phyloP scores from a whole-genome alignment of 1,284 basidiomycete genomes.

The Austroboletus olivaceoglutinosus region DNA sequence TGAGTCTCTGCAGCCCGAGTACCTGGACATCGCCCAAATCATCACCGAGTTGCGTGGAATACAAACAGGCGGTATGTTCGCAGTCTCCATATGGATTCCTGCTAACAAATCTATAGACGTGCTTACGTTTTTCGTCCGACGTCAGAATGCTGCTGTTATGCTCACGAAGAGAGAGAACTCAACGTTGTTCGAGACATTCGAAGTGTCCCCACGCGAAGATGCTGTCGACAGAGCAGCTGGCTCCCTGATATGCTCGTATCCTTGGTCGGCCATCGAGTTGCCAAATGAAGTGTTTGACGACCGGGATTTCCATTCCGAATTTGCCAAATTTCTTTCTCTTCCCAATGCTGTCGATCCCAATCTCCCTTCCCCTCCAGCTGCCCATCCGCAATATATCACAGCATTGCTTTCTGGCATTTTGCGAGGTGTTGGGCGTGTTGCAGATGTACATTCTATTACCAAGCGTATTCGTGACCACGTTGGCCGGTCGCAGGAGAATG shows the following conservation, averaged over 20 bases:
- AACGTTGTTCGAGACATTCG: slow-evolving; percentile 34
- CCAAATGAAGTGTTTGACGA: slow-evolving; percentile 17
- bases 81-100: not conserved
- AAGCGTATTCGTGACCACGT: slow-evolving; percentile 15
- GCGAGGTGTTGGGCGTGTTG: slow-evolving; percentile 12
- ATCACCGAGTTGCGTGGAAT: slow-evolving; percentile 11
- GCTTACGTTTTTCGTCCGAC: slow-evolving; percentile 25
- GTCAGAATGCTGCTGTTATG: slow-evolving; percentile 19
- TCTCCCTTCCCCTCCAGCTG: not conserved
- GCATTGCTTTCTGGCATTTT: slow-evolving; percentile 20
- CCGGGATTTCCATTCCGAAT: slow-evolving; percentile 17
- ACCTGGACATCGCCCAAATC: not conserved
- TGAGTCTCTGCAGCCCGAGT: not conserved
- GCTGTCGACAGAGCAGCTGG: slow-evolving; percentile 16
- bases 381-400: slow-evolving; percentile 32
- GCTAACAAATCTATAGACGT: slow-evolving; percentile 10
- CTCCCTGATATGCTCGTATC: slow-evolving; percentile 29
- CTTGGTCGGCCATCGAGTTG: slow-evolving; percentile 24
- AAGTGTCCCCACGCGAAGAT: slow-evolving; percentile 25
- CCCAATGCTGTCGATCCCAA: slow-evolving; percentile 11
- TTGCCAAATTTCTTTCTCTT: slow-evolving; percentile 26
- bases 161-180: slow-evolving; percentile 19
- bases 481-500: slow-evolving; percentile 2
- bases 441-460: slow-evolving; percentile 19
- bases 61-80: slow-evolving; percentile 11